Evolutionary conservation across 1,284 basidiomycete genomes (phyloP).

Genomic region (Cryptococcus hybrid): DNA sequence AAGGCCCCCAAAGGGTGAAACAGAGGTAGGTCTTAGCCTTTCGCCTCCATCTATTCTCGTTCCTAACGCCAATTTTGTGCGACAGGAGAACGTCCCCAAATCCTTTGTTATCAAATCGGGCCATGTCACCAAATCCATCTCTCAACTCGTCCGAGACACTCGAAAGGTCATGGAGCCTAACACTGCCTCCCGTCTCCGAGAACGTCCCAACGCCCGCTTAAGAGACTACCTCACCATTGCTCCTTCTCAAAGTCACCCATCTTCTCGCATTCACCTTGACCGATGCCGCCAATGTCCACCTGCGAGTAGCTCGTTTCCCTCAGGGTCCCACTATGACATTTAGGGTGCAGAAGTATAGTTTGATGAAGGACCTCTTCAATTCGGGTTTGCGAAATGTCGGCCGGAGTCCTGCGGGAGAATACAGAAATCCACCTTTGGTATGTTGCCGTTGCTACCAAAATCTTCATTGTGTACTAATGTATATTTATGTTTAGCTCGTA

Average conservation of each 20-base stretch:
- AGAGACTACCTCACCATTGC: conserved; percentile 94
- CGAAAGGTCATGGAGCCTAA: conserved; percentile 98
- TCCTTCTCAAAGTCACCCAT: conserved; percentile 90
- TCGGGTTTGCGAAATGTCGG: conserved; percentile 47
- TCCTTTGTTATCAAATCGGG: conserved; percentile 90
- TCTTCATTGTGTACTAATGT: neutral
- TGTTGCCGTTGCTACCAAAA: conserved; percentile 6
- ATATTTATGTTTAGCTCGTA: conserved; percentile 44
- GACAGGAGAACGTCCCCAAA: conserved; percentile 52
- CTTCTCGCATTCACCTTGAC: conserved; percentile 88
- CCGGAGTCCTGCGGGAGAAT: conserved; percentile 47
- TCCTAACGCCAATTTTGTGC: no score
- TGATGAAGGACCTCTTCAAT: conserved; percentile 61
- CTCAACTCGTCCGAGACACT: conserved; percentile 86
- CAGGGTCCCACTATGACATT: conserved; percentile 94
- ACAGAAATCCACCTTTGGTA: conserved; percentile 50
- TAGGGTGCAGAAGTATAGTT: conserved; percentile 85
- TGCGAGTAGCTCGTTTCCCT: conserved; percentile 86
- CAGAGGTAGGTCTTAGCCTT: conserved; percentile 24
- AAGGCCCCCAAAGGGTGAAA: conserved; percentile 53
- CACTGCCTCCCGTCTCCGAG: conserved; percentile 85
- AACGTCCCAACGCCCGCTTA: conserved; percentile 86
- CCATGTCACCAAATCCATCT: conserved; percentile 80
- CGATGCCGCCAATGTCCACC: conserved; percentile 69
- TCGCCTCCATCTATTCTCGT: neutral